Base-by-base conservation (phyloP, 78 protist genomes). In the Cyanophora paradoxa region DNA sequence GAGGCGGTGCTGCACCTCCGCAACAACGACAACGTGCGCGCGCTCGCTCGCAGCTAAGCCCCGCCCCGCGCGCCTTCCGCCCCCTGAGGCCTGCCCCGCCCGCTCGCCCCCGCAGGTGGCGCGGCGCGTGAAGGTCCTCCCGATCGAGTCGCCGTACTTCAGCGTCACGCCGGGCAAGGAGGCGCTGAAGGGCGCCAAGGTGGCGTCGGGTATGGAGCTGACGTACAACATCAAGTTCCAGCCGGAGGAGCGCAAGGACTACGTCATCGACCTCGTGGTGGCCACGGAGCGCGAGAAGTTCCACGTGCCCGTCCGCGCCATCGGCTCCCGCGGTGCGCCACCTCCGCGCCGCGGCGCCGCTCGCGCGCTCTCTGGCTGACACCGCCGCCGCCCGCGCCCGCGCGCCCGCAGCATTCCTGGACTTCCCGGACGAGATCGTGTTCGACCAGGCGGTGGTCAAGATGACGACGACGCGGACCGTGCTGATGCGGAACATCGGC, bases 241-340 rank as follows among this genome's bases (percentile, higher is more conserved):
- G 16, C 72, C 72, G 5, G 72, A 65, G 56, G 59, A n/a, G 14
- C 19, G 14, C 24, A 17, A 1, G 1, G 88, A 88, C 79, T 81
- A 83, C 76, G 57, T 50, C 8, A 28, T 65, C 67, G 86, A 83
- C 28, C 76, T 83, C 22, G 22, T 64, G 36, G 44, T 20, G 56
- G 7, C 62, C 59, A 79, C 87, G 17, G 92, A 88, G 58, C 64
- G 83, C 17, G 92, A 88, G 52, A 65, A 59, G 70, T 88, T 88
- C 64, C n/a, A 75, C 44, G 57, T 88, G 10, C 79, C 85, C 2
- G 50, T 88, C n/a, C 57, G 65, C 13, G 88, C 88, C 4, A 2
- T 66, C 20, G 92, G 86, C 31, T 54, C 74, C 17, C 85, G 92
- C 7, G n/a, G n/a, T n/a, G n/a, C n/a, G n/a, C n/a, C n/a, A n/a